phyloP scores from a whole-genome alignment of 2,329 filamentous ascomycete species.

The Colletotrichum gloeosporioides region DNA sequence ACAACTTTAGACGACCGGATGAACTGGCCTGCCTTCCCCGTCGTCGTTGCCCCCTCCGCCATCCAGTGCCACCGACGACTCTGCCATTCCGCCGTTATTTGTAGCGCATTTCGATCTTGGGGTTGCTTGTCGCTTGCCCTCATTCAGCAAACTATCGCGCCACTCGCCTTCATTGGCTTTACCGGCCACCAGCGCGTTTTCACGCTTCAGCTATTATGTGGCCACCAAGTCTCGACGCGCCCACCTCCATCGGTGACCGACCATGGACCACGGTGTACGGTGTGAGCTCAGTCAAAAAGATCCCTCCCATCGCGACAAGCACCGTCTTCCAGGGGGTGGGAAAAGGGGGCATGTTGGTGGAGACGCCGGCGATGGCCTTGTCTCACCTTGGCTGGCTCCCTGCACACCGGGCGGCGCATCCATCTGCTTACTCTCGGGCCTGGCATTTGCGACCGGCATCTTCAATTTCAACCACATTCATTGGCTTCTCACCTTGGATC shows the following conservation, averaged over 20 bases:
- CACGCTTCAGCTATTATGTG: neutral
- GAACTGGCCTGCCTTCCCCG: slow-evolving; percentile 4
- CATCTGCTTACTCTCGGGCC: neutral
- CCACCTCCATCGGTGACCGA: neutral
- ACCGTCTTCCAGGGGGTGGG: neutral
- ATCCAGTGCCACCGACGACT: neutral
- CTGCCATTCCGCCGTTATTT: neutral
- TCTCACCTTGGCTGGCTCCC: slow-evolving; percentile 11
- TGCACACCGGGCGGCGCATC: slow-evolving; percentile 7
- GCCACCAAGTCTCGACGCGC: neutral
- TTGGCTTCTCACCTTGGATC: slow-evolving; percentile 8
- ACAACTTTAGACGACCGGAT: slow-evolving; percentile 2
- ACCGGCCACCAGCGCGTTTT: neutral
- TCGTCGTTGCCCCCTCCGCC: neutral
- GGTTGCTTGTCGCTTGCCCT: neutral
- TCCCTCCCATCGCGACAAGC: neutral
- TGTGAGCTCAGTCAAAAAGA: slow-evolving; percentile 15
- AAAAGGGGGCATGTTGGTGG: slow-evolving; percentile 1
- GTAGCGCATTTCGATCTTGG: neutral
- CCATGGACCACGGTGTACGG: neutral
- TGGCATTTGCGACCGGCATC: slow-evolving; percentile 5
- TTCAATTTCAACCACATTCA: slow-evolving; percentile 3
- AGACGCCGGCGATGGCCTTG: slow-evolving; percentile 6
- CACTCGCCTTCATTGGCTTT: neutral
- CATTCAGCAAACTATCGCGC: neutral